Evolutionary conservation across 2,329 filamentous ascomycete genomes (phyloP), one percentile per base, ranked within the genome.

Genomic region (Epichloe sibirici): DNA sequence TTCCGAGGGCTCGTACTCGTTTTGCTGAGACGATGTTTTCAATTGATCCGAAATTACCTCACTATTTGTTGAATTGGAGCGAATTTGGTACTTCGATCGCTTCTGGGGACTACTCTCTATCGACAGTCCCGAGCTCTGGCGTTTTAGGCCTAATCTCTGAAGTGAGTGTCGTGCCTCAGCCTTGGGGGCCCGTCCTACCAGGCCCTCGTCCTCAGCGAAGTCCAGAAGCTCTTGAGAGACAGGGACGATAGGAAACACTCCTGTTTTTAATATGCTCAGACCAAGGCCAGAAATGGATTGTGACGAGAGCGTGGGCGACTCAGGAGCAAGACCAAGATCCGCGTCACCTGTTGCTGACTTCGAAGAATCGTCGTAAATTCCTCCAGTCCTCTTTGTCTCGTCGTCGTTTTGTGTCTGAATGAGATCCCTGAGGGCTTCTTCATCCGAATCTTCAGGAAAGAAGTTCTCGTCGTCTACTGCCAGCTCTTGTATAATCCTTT

Each of bases 361-460:
- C 17, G 48, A 35, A 23, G 23, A 17, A 25, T 13, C 21, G 17
- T 23, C 9, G 15, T 28, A 31, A 21, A 6, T 28, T 15, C 46
- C 31, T 7, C 38, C 38, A 31, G 35, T 17, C 3, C 28, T 13
- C 13, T 48, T 48, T 17, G n/a, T 11, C 9, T 48, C 45, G 7
- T 51, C 47, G 9, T 49, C 9, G 2, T 45, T 21, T 13, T 49
- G 42, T 28, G 40, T 46, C 5, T 56, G 55, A 28, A 57, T 56
- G 13, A 65, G 58, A 38, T 69, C 64, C 17, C 63, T 57, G 45
- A 70, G 58, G 3, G 64, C 59, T n/a, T 79, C 75, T 51, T 79
- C 76, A 47, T 81, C 77, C 1, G 73, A 78, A 54, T 81, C 77
- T 35, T 74, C 71, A 1, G 70, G 66, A 50, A 73, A 74, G 50